Conservation (phyloP, 1,139 yeast species). For the Protomyces arabidopsidicola region DNA sequence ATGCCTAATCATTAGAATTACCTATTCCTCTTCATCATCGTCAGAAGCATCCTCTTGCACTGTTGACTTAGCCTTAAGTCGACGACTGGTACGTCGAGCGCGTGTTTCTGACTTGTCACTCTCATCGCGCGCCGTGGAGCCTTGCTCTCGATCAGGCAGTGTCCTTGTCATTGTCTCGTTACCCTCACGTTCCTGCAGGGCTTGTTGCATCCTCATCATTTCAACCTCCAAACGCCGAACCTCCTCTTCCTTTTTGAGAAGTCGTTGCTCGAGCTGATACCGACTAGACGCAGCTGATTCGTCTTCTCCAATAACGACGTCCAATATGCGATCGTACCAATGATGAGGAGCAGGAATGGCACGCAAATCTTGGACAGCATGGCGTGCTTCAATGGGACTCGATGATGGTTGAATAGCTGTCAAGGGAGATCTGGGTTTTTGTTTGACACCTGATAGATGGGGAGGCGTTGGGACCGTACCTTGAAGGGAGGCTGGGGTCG, state of each 20-base stretch:
- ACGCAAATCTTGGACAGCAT: slow-evolving; percentile 1
- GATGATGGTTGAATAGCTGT: neutral
- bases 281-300: slow-evolving; percentile 15
- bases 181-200: neutral
- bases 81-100: neutral
- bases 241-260: slow-evolving; percentile 7
- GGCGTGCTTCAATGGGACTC: neutral
- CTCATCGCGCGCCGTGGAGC: neutral
- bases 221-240: slow-evolving; percentile 14
- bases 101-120: neutral
- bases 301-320: slow-evolving; percentile 62
- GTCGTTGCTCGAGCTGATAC: slow-evolving; percentile 9
- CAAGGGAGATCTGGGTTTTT: neutral
- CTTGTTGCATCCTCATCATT: slow-evolving; percentile 8
- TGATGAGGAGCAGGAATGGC: slow-evolving; percentile 10
- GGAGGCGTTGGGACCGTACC: slow-evolving; percentile 20
- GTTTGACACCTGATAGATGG: slow-evolving; percentile 9
- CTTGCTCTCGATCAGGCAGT: neutral
- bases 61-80: neutral
- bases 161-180: neutral
- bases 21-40: neutral
- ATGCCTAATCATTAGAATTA: neutral
- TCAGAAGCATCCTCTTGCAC: neutral
- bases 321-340: slow-evolving; percentile 47
- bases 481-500: neutral